Evolutionary conservation across 441 rosid genomes (phyloP).

Genomic region (Populus hybrid): DNA sequence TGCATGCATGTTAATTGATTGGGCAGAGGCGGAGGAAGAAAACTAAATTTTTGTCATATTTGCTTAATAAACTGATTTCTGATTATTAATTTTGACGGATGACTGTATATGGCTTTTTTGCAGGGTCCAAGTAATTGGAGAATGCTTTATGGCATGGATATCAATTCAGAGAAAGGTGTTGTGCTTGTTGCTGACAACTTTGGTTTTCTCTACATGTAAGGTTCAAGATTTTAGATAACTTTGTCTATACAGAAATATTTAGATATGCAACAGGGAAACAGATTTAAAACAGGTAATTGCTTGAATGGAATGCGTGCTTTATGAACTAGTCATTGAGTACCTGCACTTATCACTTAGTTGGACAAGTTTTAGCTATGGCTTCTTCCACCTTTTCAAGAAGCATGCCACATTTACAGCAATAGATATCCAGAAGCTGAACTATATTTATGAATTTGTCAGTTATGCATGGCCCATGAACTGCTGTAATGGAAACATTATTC

Average conservation of each 20-base stretch:
- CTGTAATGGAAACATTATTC: background rate
- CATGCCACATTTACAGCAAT: background rate
- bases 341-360: background rate
- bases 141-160: constrained; percentile 95
- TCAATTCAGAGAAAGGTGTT: constrained; percentile 70
- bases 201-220: constrained; percentile 81
- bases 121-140: constrained; percentile 79
- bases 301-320: background rate
- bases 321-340: background rate
- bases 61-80: background rate
- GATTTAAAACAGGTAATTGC: background rate
- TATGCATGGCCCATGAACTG: background rate
- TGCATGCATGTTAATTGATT: background rate
- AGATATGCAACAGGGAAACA: background rate
- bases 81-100: background rate
- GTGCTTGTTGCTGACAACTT: constrained; percentile 82
- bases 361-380: background rate
- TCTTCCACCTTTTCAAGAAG: background rate
- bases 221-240: constrained; percentile 7
- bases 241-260: background rate
- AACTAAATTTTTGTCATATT: background rate
- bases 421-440: background rate
- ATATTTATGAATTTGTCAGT: background rate
- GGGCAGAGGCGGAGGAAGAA: background rate
- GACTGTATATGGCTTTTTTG: background rate